Percentiles rank a stretch among this genome's conserved stretches.
Conservation (phyloP, 331 rosid species). For the Quercus phellos region DNA sequence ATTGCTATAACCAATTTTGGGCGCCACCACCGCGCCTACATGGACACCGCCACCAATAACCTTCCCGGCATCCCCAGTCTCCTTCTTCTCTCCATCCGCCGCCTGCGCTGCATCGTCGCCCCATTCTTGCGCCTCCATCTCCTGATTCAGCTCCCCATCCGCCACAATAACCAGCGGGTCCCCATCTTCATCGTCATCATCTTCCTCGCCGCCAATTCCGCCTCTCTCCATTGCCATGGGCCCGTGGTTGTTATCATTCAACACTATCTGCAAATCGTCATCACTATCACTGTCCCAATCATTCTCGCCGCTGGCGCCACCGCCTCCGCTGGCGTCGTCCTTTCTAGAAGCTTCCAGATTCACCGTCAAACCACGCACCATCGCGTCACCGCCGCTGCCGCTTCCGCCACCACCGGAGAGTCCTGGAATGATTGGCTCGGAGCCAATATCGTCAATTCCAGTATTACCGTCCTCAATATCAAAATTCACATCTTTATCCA, state of each 20-base stretch:
- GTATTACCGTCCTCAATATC: constrained; percentile 69
- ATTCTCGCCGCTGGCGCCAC: constrained; percentile 39
- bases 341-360: constrained; percentile 27
- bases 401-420: constrained; percentile 25
- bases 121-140: constrained; percentile 80
- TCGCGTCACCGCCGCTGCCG: constrained; percentile 8
- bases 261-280: constrained; percentile 93
- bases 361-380: constrained; percentile 14
- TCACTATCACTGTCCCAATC: constrained; percentile 99
- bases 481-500: constrained; percentile 69
- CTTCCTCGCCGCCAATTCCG: constrained; percentile 40
- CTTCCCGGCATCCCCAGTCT: constrained; percentile 55
- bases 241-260: constrained; percentile 67
- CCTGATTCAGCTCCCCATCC: constrained; percentile 56
- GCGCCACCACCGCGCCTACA: constrained; percentile 21
- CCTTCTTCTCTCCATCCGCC: constrained; percentile 79
- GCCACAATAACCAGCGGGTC: constrained; percentile 67
- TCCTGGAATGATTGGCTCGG: constrained; percentile 79
- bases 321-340: constrained; percentile 29
- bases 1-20: constrained; percentile 74
- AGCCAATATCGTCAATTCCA: constrained; percentile 35
- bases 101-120: constrained; percentile 48
- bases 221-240: constrained; percentile 69
- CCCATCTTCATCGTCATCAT: constrained; percentile 64
- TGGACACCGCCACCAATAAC: constrained; percentile 25